Percentiles rank a stretch among this genome's conserved stretches.
Evolutionary conservation across 192 early-diverging fungal genomes (phyloP).

Genomic region (Gorgonomyces haynaldii): DNA sequence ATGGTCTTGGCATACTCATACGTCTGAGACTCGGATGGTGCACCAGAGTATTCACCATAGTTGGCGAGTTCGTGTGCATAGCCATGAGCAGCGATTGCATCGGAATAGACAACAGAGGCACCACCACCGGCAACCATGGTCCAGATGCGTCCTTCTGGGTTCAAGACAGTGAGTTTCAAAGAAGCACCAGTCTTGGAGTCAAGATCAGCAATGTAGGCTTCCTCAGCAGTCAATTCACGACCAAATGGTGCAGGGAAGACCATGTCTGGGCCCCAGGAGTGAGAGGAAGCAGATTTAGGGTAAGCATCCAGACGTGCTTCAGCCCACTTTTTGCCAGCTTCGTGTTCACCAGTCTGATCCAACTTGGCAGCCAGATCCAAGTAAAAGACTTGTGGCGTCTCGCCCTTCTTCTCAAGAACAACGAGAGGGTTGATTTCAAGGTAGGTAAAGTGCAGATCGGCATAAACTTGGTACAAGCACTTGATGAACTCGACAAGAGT

Average conservation of each 20-base stretch:
- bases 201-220: slow-evolving; percentile 94
- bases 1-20: slow-evolving; percentile 99
- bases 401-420: slow-evolving; percentile 59
- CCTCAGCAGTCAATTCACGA: slow-evolving; percentile 88
- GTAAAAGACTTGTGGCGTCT: slow-evolving; percentile 68
- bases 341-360: slow-evolving; percentile 97
- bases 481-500: slow-evolving; percentile 83
- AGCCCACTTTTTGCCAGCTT: slow-evolving; percentile 93
- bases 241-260: slow-evolving; percentile 98
- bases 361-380: slow-evolving; percentile 96
- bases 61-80: slow-evolving; percentile 92
- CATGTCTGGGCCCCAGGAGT: slow-evolving; percentile 73
- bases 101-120: slow-evolving; percentile 95
- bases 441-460: slow-evolving; percentile 96
- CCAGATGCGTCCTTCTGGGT: slow-evolving; percentile 93
- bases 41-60: slow-evolving; percentile 99
- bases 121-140: slow-evolving; percentile 99
- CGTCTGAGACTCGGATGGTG: slow-evolving; percentile 97
- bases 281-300: slow-evolving; percentile 25
- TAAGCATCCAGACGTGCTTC: slow-evolving; percentile 59
- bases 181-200: slow-evolving; percentile 98
- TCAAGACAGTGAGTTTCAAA: slow-evolving; percentile 94
- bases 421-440: slow-evolving; percentile 99
- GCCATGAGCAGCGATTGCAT: slow-evolving; percentile 96
- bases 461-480: slow-evolving; percentile 88